phyloP scores from a whole-genome alignment of 1,284 basidiomycete genomes.

The Cystobasidium sp. region DNA sequence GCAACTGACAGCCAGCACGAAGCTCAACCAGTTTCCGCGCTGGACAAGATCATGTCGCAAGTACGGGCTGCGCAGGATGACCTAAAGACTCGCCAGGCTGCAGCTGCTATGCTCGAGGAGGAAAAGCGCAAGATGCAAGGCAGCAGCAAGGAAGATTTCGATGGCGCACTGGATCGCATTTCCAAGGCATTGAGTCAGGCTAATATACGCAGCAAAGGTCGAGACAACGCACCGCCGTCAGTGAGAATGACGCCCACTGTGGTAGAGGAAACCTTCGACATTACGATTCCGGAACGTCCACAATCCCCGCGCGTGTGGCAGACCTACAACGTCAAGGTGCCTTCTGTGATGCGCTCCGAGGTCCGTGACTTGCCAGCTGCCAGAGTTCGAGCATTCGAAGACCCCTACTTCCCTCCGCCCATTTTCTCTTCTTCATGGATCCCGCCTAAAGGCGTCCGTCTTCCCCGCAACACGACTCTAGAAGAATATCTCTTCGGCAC shows the following conservation, averaged over 20 bases:
- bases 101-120: slow-evolving; percentile 23
- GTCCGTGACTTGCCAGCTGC: background rate
- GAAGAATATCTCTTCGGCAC: slow-evolving; percentile 19
- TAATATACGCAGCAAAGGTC: slow-evolving; percentile 1
- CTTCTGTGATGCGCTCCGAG: slow-evolving; percentile 2
- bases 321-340: slow-evolving; percentile 27
- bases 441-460: slow-evolving; percentile 19
- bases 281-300: slow-evolving; percentile 24
- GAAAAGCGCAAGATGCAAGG: slow-evolving; percentile 3
- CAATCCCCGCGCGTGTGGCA: slow-evolving; percentile 33
- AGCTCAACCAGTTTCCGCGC: slow-evolving; percentile 5
- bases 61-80: slow-evolving; percentile 35
- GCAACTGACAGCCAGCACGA: background rate
- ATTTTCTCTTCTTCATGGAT: slow-evolving; percentile 29
- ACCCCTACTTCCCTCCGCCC: slow-evolving; percentile 9
- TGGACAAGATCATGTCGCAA: slow-evolving; percentile 40
- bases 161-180: slow-evolving; percentile 24
- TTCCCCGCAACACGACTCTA: background rate
- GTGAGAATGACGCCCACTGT: background rate
- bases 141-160: slow-evolving; percentile 22
- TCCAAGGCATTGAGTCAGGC: slow-evolving; percentile 29
- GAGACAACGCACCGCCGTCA: background rate
- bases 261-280: slow-evolving; percentile 26
- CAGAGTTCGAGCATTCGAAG: slow-evolving; percentile 21
- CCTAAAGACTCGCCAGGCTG: slow-evolving; percentile 25